phyloP scores from a whole-genome alignment of 805 yeast genomes.

The Zygotorulaspora florentina region DNA sequence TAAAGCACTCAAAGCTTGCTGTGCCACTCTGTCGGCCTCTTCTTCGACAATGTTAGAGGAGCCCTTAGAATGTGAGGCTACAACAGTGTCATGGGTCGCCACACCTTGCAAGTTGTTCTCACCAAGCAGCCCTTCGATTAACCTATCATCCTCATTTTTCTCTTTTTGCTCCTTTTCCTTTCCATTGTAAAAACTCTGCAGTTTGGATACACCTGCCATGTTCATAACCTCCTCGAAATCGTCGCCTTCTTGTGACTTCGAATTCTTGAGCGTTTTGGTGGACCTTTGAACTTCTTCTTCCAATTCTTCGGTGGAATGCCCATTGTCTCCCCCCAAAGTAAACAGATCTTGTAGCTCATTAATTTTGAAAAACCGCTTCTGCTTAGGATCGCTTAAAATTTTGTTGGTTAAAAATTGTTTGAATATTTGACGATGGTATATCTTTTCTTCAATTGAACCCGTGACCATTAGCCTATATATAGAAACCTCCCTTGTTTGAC shows the following conservation, averaged over 20 bases:
- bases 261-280: constrained; percentile 39
- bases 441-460: constrained; percentile 94
- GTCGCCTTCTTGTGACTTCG: constrained; percentile 47
- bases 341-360: constrained; percentile 89
- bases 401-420: constrained; percentile 91
- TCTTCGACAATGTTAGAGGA: constrained; percentile 43
- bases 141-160: constrained; percentile 51
- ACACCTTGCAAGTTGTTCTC: constrained; percentile 66
- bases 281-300: constrained; percentile 58
- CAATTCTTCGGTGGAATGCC: constrained; percentile 33
- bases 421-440: constrained; percentile 94
- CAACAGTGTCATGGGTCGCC: constrained; percentile 72
- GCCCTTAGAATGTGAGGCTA: constrained; percentile 43
- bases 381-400: constrained; percentile 92
- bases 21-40: constrained; percentile 57
- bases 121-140: constrained; percentile 74
- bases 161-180: constrained; percentile 39
- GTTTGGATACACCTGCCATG: constrained; percentile 66
- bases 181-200: constrained; percentile 59
- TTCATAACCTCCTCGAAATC: constrained; percentile 62
- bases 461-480: constrained; percentile 90
- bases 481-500: constrained; percentile 88
- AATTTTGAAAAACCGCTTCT: constrained; percentile 85
- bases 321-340: constrained; percentile 67
- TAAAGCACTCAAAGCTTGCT: constrained; percentile 51